Percentiles rank a stretch among this genome's conserved stretches.
phyloP scores from a whole-genome alignment of 164 flowering plant species.

The Chimonanthus salicifolius region DNA sequence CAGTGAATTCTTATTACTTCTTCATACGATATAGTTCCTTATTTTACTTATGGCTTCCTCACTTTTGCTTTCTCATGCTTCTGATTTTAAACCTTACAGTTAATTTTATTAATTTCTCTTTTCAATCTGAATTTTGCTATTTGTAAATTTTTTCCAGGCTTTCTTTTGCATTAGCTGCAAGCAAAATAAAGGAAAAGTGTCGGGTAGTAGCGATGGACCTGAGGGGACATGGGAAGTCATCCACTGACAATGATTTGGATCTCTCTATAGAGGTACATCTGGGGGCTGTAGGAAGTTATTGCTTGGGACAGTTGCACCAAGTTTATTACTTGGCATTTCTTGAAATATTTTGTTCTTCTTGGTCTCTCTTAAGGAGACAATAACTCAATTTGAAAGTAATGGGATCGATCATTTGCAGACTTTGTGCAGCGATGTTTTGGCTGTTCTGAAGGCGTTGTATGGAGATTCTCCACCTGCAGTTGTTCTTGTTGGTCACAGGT shows the following conservation, averaged over 20 bases:
- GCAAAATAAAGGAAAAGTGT: slow-evolving; percentile 76
- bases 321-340: slow-evolving; percentile 3
- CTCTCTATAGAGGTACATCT: slow-evolving; percentile 69
- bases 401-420: slow-evolving; percentile 51
- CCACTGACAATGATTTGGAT: slow-evolving; percentile 72
- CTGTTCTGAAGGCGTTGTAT: slow-evolving; percentile 73
- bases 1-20: too few relatives aligned
- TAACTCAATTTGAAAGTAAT: neutral
- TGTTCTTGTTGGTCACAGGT: slow-evolving; percentile 99
- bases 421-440: slow-evolving; percentile 75
- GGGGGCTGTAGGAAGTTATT: neutral
- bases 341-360: neutral
- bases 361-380: neutral
- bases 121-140: neutral
- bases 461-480: slow-evolving; percentile 92
- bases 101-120: neutral
- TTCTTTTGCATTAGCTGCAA: slow-evolving; percentile 82
- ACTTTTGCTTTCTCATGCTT: neutral
- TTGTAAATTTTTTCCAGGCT: slow-evolving; percentile 44
- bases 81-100: neutral
- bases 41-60: neutral
- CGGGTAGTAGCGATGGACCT: slow-evolving; percentile 89
- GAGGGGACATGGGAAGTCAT: slow-evolving; percentile 94
- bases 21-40: too few relatives aligned
- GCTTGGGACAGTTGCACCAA: neutral